These are phyloP conservation scores for Amorphotheca resinae DNA, from an alignment of 495 filamentous ascomycete genomes.

Conservation along the genomic window DNA sequence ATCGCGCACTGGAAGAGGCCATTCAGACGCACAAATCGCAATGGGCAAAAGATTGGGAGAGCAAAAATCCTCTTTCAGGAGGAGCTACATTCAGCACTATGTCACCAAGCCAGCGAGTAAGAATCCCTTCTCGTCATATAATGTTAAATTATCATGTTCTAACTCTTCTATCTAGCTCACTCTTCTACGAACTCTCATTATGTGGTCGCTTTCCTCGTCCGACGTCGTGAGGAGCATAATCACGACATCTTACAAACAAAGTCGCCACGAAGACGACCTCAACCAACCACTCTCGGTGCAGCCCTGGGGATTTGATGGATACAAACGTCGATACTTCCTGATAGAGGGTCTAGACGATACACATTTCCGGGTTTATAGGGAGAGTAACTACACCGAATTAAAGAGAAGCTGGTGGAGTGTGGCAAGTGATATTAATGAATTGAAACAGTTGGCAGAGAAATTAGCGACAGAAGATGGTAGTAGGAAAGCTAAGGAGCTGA, in stretches of 20 bases:
- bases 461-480: constrained; percentile 63
- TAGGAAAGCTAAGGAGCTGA: constrained; percentile 62
- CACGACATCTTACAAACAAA: constrained; percentile 80
- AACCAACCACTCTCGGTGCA: constrained; percentile 91
- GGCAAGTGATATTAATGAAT: constrained; percentile 80
- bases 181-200: constrained; percentile 65
- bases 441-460: constrained; percentile 59
- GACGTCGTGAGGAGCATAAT: constrained; percentile 70
- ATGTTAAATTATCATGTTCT: constrained; percentile 6
- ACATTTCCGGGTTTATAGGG: constrained; percentile 83
- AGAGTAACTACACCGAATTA: constrained; percentile 72
- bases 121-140: constrained; percentile 18
- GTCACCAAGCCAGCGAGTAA: constrained; percentile 68
- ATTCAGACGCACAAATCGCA: constrained; percentile 72
- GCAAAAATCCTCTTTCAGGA: constrained; percentile 71
- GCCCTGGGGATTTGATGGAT: constrained; percentile 82
- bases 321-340: constrained; percentile 86
- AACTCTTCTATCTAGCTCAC: constrained; percentile 44
- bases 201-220: constrained; percentile 86
- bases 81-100: constrained; percentile 67
- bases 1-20: constrained; percentile 87
- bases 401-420: constrained; percentile 83
- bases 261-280: constrained; percentile 78
- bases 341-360: constrained; percentile 94
- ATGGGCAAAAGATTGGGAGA: constrained; percentile 82